A percentile compares a stretch with the other conserved stretches of the same genome.
phyloP scores from a whole-genome alignment of 495 filamentous ascomycete species.

The Staphylotrichum longicolle region DNA sequence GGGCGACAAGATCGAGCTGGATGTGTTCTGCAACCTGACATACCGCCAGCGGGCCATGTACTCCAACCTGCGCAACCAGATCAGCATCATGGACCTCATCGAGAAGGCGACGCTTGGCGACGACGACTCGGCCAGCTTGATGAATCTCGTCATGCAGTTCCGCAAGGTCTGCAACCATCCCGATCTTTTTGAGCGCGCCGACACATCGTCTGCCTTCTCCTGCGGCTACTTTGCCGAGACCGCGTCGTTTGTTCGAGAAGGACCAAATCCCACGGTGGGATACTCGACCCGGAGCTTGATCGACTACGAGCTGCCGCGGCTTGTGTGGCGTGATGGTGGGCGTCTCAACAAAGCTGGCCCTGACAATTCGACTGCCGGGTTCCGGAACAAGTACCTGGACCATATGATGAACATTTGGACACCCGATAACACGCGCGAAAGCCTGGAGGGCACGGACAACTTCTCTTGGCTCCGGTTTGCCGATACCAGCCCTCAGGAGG shows the following conservation, averaged over 20 bases:
- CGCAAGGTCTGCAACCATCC: constrained; percentile 99
- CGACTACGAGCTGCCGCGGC: constrained; percentile 74
- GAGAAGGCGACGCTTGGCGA: constrained; percentile 95
- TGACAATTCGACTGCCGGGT: constrained; percentile 72
- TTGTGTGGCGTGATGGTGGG: constrained; percentile 74
- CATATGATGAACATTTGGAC: constrained; percentile 89
- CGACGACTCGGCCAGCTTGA: constrained; percentile 92
- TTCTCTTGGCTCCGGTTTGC: constrained; percentile 93
- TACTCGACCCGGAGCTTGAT: constrained; percentile 89
- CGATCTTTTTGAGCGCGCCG: constrained; percentile 92
- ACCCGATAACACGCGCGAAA: constrained; percentile 69
- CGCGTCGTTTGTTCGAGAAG: constrained; percentile 89
- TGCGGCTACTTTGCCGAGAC: constrained; percentile 86
- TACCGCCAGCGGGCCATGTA: constrained; percentile 98
- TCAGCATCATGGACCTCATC: constrained; percentile 97
- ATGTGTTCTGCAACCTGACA: constrained; percentile 94
- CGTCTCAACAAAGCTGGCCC: constrained; percentile 73
- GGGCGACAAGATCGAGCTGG: constrained; percentile 95
- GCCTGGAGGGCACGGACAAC: constrained; percentile 52
- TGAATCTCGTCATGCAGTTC: constrained; percentile 99
- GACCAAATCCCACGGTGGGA: constrained; percentile 68
- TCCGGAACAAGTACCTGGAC: constrained; percentile 66
- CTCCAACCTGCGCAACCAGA: constrained; percentile 84
- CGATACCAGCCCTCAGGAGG: constrained; percentile 72
- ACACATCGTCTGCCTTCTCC: constrained; percentile 82